These are phyloP conservation scores for Metarhizium guizhouense DNA, from an alignment of 2,329 filamentous ascomycete species.

Conservation along the genomic window DNA sequence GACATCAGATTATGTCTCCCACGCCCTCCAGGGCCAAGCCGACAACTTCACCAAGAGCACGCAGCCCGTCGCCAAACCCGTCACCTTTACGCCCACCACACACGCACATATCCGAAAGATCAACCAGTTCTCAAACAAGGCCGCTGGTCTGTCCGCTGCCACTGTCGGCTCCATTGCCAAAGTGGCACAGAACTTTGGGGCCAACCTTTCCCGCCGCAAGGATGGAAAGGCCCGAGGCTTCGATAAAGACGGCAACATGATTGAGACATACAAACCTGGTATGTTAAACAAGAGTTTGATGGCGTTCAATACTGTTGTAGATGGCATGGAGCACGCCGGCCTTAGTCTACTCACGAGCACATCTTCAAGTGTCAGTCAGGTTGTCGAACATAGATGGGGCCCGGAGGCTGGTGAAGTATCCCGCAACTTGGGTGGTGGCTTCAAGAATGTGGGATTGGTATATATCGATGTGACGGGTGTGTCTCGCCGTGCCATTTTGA, in stretches of 20 bases:
- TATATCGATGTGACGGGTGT: conserved; percentile 97
- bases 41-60: conserved; percentile 73
- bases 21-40: conserved; percentile 67
- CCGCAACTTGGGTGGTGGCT: conserved; percentile 66
- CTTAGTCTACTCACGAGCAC: conserved; percentile 67
- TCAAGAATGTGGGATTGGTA: conserved; percentile 93
- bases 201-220: conserved; percentile 49
- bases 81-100: conserved; percentile 80
- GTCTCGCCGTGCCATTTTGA: conserved; percentile 79
- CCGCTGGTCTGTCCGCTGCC: conserved; percentile 72
- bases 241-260: conserved; percentile 60
- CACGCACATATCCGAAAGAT: conserved; percentile 82
- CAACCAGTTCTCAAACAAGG: conserved; percentile 73
- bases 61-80: conserved; percentile 67
- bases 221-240: conserved; percentile 48
- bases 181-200: conserved; percentile 84
- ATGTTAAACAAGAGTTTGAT: conserved; percentile 93
- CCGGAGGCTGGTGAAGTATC: conserved; percentile 74
- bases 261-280: conserved; percentile 71
- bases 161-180: conserved; percentile 78
- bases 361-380: conserved; percentile 69
- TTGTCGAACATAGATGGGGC: conserved; percentile 87
- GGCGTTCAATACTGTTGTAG: conserved; percentile 88
- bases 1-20: conserved; percentile 69
- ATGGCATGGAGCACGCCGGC: conserved; percentile 84